Evolutionary conservation across 768 basidiomycete genomes (phyloP).

Genomic region (Phanerodontia chrysosporium): DNA sequence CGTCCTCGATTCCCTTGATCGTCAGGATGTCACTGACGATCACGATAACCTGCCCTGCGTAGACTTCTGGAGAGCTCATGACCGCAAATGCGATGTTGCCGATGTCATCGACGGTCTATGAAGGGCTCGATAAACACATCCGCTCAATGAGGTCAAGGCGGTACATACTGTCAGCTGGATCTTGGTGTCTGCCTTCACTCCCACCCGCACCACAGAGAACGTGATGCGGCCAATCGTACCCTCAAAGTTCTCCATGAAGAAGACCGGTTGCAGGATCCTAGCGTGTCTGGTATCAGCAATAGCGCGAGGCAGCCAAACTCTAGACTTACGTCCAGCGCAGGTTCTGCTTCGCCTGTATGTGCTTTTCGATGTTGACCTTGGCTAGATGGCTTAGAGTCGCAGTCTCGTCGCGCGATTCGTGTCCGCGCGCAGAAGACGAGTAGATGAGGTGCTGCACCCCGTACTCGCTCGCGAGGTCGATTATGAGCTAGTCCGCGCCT

Average conservation of each 20-base stretch:
- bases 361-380: constrained; percentile 35
- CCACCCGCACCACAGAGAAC: constrained; percentile 29
- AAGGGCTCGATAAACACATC: neutral
- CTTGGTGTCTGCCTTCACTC: constrained; percentile 30
- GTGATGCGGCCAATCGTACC: constrained; percentile 34
- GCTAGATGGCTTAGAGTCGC: constrained; percentile 22
- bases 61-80: neutral
- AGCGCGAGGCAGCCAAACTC: constrained; percentile 3
- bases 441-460: constrained; percentile 32
- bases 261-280: constrained; percentile 37
- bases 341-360: constrained; percentile 27
- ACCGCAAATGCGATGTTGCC: constrained; percentile 4
- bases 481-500: constrained; percentile 14
- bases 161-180: constrained; percentile 31
- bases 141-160: neutral
- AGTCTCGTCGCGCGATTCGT: constrained; percentile 27
- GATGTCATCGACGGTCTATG: constrained; percentile 13
- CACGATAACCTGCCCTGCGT: neutral
- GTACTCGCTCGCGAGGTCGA: constrained; percentile 34
- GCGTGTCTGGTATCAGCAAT: neutral
- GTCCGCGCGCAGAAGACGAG: constrained; percentile 36
- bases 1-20: neutral
- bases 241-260: constrained; percentile 43
- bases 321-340: constrained; percentile 37
- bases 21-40: neutral